phyloP scores from a whole-genome alignment of 2,329 filamentous ascomycete genomes.

The Leptoxyphium fumago region DNA sequence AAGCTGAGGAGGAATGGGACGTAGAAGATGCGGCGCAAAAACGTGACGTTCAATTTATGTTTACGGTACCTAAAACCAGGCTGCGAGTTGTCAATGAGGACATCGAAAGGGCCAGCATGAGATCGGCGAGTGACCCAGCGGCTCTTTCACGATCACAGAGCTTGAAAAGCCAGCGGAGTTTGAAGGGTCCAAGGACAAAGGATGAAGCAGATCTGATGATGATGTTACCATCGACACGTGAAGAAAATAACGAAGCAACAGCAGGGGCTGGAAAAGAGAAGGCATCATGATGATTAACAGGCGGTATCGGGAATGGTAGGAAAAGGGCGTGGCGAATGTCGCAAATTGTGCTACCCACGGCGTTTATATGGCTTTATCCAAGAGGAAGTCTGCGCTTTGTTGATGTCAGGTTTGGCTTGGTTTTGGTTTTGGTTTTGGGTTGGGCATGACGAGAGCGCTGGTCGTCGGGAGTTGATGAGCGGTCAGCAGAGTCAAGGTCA shows the following conservation, averaged over 20 bases:
- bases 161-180: constrained; percentile 2
- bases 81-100: constrained; percentile 82
- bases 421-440: too few relatives aligned
- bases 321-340: too few relatives aligned
- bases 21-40: constrained; percentile 33
- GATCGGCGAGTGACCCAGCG: constrained; percentile 17
- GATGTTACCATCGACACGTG: constrained; percentile 2
- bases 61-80: constrained; percentile 78
- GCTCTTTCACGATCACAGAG: not conserved
- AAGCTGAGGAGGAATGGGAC: constrained; percentile 34
- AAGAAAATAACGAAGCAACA: constrained; percentile 3
- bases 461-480: too few relatives aligned
- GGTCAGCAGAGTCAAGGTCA: too few relatives aligned
- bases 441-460: too few relatives aligned
- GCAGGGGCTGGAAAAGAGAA: not conserved
- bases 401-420: too few relatives aligned
- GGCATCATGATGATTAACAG: not conserved
- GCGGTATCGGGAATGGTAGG: too few relatives aligned
- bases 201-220: constrained; percentile 2
- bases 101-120: constrained; percentile 25
- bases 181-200: constrained; percentile 1
- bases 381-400: too few relatives aligned
- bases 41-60: constrained; percentile 51
- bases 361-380: too few relatives aligned
- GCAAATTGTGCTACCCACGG: too few relatives aligned